Conservation (phyloP, 169 alveolate species). For the Eimeria tenella region DNA sequence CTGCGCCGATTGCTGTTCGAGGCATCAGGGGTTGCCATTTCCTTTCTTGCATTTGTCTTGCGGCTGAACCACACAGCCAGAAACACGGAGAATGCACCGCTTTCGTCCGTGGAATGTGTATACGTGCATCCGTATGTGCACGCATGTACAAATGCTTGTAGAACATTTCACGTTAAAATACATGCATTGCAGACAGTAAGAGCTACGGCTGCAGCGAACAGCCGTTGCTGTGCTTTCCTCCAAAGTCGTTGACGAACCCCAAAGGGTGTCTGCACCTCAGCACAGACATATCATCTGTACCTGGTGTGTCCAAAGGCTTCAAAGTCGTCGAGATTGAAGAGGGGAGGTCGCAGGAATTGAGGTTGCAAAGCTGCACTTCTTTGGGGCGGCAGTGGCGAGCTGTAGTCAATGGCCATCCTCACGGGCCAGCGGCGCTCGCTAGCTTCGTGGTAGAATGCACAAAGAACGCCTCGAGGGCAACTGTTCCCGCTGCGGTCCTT, state of each 20-base stretch:
- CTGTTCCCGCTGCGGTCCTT: constrained; percentile 21
- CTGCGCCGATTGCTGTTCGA: background rate
- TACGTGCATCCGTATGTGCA: too few relatives aligned
- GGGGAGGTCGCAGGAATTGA: constrained; percentile 65
- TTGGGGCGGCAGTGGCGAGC: constrained; percentile 40
- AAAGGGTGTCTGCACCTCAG: too few relatives aligned
- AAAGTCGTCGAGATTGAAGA: constrained; percentile 77
- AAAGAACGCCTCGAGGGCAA: constrained; percentile 83
- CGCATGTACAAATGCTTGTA: too few relatives aligned
- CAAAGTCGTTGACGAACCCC: too few relatives aligned
- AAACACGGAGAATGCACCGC: too few relatives aligned
- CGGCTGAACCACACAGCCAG: background rate
- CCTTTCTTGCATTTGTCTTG: background rate
- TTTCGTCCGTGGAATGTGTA: too few relatives aligned
- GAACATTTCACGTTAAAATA: too few relatives aligned
- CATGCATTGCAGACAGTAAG: too few relatives aligned
- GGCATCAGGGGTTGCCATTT: background rate
- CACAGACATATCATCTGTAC: background rate
- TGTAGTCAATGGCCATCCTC: constrained; percentile 9
- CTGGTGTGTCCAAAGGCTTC: constrained; percentile 78
- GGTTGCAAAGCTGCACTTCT: constrained; percentile 50
- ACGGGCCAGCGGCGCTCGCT: constrained; percentile 79
- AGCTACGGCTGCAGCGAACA: too few relatives aligned
- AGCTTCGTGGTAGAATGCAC: constrained; percentile 84
- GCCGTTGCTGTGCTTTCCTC: too few relatives aligned